A percentile compares a stretch with the other conserved stretches of the same genome.
Evolutionary conservation across 768 basidiomycete genomes (phyloP).

Genomic region (Suillus variegatus): DNA sequence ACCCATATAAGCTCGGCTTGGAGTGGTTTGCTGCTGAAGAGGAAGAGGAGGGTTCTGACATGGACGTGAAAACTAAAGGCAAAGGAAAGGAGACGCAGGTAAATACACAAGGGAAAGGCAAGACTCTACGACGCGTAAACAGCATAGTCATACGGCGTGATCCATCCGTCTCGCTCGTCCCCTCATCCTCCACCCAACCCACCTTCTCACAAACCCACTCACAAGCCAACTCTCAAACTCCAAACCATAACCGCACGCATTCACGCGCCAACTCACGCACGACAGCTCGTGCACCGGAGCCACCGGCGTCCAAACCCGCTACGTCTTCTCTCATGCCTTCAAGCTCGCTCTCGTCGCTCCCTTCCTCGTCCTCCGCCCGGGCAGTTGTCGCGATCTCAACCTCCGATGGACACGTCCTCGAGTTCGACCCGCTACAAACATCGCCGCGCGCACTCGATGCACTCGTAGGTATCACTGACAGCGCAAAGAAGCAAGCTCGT

Average conservation of each 20-base stretch:
- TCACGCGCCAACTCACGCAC: constrained; percentile 44
- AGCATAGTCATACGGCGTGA: constrained; percentile 65
- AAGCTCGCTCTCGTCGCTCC: constrained; percentile 4
- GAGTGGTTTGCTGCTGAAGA: constrained; percentile 52
- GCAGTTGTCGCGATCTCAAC: constrained; percentile 79
- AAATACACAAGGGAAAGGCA: constrained; percentile 19
- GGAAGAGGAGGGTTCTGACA: constrained; percentile 33
- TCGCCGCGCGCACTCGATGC: constrained; percentile 73
- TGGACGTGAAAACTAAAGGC: constrained; percentile 21
- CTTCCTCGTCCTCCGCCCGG: constrained; percentile 35
- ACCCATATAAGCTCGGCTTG: constrained; percentile 70
- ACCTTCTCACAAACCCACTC: constrained; percentile 34
- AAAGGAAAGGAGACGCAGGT: constrained; percentile 26
- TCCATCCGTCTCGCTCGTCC: constrained; percentile 45
- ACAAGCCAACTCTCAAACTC: constrained; percentile 54
- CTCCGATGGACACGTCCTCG: constrained; percentile 77
- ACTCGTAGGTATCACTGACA: constrained; percentile 75
- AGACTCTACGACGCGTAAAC: constrained; percentile 44
- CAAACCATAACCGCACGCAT: constrained; percentile 41
- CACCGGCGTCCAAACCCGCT: constrained; percentile 8
- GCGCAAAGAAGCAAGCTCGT: constrained; percentile 81
- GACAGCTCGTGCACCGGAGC: constrained; percentile 20
- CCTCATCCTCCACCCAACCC: constrained; percentile 27
- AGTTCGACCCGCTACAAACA: constrained; percentile 81
- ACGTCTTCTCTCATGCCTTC: not conserved